Base-by-base conservation (phyloP, 1,284 basidiomycete genomes). In the Butyriboletus appendiculatus region DNA sequence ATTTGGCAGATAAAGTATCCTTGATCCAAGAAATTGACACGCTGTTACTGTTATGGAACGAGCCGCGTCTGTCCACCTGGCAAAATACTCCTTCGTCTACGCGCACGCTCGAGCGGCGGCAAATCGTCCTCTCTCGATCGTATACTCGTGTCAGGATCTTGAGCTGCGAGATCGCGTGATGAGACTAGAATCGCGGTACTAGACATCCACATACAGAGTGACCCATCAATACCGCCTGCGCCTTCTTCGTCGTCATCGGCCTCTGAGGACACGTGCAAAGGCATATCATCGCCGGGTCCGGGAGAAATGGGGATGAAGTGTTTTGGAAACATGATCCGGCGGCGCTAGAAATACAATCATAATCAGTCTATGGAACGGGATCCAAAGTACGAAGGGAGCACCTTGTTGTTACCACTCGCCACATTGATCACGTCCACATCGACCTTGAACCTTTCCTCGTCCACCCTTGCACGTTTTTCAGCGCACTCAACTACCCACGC, bases 401-500 rank as follows among this genome's bases (percentile, higher is more conserved):
- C 90, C 80, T 90, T 91, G 60, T 81, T 87, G 58, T 80, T 81
- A 34, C 73, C 74, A 16, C 81, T 82, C 5, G 87, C 85, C 24
- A 91, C 76, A 55, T 86, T 86, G 52, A 85, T 78, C 41, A 80
- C 75, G 24, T 84, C 84, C 2, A 93, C 73, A 61, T 93, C 83
- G 47, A 96, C 81, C 22, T 81, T 65, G 68, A 85, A 93, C 33
- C 75, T 77, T 3, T 74, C 71, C 66, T 96, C 94, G 9, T 86
- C 85, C 2, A 90, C 80, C 41, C 74, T 79, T 39, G 73, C 71
- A 22, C 84, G 79, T 53, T 85, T 80, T 65, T 96, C 92, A 12
- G 84, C 89, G 60, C 90, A 94, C 62, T 89, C 84, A 2, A 94
- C 91, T 3, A 96, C 90, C 94, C 94, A 97, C n/a, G 83, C 86